phyloP scores from a whole-genome alignment of 352 stramenopile genomes.

The Phytophthora sp. region DNA sequence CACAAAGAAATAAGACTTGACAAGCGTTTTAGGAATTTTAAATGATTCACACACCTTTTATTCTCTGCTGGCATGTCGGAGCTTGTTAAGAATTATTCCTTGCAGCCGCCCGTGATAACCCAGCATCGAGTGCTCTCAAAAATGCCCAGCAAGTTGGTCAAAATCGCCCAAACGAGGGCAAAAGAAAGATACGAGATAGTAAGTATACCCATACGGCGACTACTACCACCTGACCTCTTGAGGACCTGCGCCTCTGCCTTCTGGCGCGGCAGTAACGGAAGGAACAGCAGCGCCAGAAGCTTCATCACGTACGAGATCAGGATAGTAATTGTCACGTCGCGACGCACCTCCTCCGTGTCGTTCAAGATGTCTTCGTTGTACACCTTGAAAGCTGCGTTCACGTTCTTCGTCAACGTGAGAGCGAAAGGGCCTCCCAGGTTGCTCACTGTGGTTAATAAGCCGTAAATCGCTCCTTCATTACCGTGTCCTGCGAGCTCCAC shows the following conservation, averaged over 20 bases:
- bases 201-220: constrained; percentile 44
- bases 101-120: constrained; percentile 51
- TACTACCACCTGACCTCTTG: constrained; percentile 48
- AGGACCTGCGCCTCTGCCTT: constrained; percentile 53
- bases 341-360: constrained; percentile 51
- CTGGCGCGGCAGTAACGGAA: constrained; percentile 51
- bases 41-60: not conserved
- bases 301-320: constrained; percentile 60
- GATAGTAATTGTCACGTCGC: constrained; percentile 64
- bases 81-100: constrained; percentile 28
- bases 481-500: constrained; percentile 60
- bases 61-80: not conserved
- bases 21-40: too few relatives aligned
- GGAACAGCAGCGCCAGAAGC: constrained; percentile 42
- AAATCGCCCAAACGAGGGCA: constrained; percentile 50
- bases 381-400: constrained; percentile 56
- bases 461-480: constrained; percentile 65
- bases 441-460: constrained; percentile 57
- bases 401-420: constrained; percentile 56
- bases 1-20: not conserved
- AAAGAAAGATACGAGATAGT: constrained; percentile 51
- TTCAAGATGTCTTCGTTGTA: constrained; percentile 55
- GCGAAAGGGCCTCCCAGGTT: constrained; percentile 54
- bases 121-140: constrained; percentile 60
- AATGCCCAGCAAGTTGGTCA: constrained; percentile 55